A percentile compares a stretch with the other conserved stretches of the same genome.
phyloP scores from a whole-genome alignment of 768 basidiomycete genomes.

The Lactarius vividus region DNA sequence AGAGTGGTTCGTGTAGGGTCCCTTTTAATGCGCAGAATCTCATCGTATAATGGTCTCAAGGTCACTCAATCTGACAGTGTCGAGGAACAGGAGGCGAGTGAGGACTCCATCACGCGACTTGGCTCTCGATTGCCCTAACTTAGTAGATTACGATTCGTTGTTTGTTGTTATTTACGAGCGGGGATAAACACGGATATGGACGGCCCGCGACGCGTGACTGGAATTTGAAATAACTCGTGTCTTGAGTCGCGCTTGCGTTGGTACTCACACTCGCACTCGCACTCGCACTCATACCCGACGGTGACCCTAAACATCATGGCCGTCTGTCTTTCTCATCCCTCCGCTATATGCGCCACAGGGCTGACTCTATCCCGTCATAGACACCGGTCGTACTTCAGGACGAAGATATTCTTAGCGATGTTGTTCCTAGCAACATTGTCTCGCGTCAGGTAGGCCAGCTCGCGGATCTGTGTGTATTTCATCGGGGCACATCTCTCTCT shows the following conservation, averaged over 20 bases:
- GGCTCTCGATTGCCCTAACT: conserved; percentile 55
- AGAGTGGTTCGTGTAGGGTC: conserved; percentile 45
- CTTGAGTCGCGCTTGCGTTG: background rate
- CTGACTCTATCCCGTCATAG: conserved; percentile 15
- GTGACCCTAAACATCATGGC: conserved; percentile 25
- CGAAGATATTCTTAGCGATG: conserved; percentile 87
- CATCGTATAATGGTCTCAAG: conserved; percentile 37
- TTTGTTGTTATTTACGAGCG: background rate
- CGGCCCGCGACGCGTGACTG: conserved; percentile 23
- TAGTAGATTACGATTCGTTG: conserved; percentile 1
- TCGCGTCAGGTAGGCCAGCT: conserved; percentile 67
- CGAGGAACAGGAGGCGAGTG: conserved; percentile 82
- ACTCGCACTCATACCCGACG: background rate
- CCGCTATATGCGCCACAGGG: background rate
- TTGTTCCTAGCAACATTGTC: conserved; percentile 88
- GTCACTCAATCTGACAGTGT: conserved; percentile 83
- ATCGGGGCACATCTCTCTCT: conserved; percentile 26
- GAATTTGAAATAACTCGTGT: background rate
- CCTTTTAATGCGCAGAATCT: background rate
- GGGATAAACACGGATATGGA: background rate
- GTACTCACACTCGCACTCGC: background rate
- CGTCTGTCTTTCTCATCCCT: conserved; percentile 21
- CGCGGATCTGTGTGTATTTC: conserved; percentile 7
- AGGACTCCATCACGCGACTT: conserved; percentile 75
- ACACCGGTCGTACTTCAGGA: conserved; percentile 38